Evolutionary conservation across 2,329 filamentous ascomycete species (phyloP).

Genomic region (Chaetomium sp.): DNA sequence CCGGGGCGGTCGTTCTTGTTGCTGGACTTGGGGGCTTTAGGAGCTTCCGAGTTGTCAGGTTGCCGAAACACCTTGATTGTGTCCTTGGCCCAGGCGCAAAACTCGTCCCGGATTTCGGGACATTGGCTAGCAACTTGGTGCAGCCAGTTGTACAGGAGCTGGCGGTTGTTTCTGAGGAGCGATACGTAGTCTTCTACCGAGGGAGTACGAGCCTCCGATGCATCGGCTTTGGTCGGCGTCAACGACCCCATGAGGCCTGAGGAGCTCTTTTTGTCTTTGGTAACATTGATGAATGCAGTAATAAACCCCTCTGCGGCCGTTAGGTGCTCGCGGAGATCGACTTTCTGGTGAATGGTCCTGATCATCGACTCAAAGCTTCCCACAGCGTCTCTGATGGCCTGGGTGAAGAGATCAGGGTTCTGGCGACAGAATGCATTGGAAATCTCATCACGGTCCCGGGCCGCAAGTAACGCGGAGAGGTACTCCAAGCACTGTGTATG

Average conservation of each 20-base stretch:
- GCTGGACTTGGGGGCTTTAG: constrained; percentile 28
- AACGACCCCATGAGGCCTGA: constrained; percentile 1
- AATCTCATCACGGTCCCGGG: constrained; percentile 73
- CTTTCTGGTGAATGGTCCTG: constrained; percentile 67
- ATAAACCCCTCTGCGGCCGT: constrained; percentile 69
- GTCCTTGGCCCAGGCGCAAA: constrained; percentile 62
- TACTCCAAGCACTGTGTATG: constrained; percentile 69
- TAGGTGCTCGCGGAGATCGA: constrained; percentile 71
- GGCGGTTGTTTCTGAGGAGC: constrained; percentile 65
- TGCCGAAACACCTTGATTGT: constrained; percentile 59
- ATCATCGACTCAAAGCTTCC: constrained; percentile 75
- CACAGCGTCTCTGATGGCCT: constrained; percentile 64
- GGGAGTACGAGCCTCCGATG: constrained; percentile 48
- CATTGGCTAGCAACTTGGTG: constrained; percentile 70
- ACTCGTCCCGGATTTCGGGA: constrained; percentile 63
- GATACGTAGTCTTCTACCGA: constrained; percentile 73
- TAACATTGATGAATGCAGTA: constrained; percentile 67
- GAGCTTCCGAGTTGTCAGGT: constrained; percentile 16
- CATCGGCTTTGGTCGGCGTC: constrained; percentile 24
- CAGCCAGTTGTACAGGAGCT: constrained; percentile 67
- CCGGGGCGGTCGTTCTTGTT: constrained; percentile 37
- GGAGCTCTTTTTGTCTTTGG: constrained; percentile 48
- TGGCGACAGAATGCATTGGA: constrained; percentile 66
- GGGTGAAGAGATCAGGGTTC: constrained; percentile 72
- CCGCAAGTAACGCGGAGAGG: constrained; percentile 68